Percentiles rank a stretch among this genome's conserved stretches.
Evolutionary conservation across 306 rosid genomes (phyloP).

Genomic region (Cyclanthera cordifolia): DNA sequence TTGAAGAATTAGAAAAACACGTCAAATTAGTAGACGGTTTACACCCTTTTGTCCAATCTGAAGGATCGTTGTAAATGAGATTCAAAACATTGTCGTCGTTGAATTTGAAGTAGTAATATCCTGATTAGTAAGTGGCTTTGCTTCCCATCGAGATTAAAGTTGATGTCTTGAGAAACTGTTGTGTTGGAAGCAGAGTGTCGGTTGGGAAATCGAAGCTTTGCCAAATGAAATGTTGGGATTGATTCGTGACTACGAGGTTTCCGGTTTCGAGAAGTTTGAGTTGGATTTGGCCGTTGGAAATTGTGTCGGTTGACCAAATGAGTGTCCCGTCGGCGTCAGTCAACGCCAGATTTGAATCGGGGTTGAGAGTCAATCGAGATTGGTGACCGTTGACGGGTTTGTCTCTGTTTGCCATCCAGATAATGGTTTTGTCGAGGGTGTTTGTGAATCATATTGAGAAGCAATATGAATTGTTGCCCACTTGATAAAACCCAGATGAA

Average conservation of each 20-base stretch:
- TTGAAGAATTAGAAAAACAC: neutral
- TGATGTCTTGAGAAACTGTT: conserved; percentile 16
- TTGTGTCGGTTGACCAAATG: conserved; percentile 22
- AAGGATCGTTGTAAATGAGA: conserved; percentile 13
- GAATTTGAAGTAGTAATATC: conserved; percentile 24
- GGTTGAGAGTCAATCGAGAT: conserved; percentile 4
- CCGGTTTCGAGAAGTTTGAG: conserved; percentile 23
- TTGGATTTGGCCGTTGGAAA: neutral
- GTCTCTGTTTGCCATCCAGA: conserved; percentile 19
- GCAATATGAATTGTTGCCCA: conserved; percentile 16
- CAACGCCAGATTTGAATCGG: conserved; percentile 5
- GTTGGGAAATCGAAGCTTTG: conserved; percentile 36
- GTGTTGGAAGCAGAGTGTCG: conserved; percentile 35
- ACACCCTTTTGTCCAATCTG: conserved; percentile 35
- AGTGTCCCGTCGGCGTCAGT: conserved; percentile 7
- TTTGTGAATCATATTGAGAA: conserved; percentile 18
- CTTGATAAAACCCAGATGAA: conserved; percentile 14
- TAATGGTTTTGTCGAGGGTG: neutral
- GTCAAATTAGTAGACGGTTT: conserved; percentile 12
- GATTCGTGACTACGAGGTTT: conserved; percentile 25
- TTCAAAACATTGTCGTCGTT: conserved; percentile 16
- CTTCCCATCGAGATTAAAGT: conserved; percentile 20
- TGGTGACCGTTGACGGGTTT: conserved; percentile 14
- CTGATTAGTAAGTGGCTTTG: conserved; percentile 8
- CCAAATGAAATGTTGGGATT: conserved; percentile 21